These are phyloP conservation scores for Termitomyces sp. DNA, from an alignment of 1,284 basidiomycete genomes.

Conservation along the genomic window DNA sequence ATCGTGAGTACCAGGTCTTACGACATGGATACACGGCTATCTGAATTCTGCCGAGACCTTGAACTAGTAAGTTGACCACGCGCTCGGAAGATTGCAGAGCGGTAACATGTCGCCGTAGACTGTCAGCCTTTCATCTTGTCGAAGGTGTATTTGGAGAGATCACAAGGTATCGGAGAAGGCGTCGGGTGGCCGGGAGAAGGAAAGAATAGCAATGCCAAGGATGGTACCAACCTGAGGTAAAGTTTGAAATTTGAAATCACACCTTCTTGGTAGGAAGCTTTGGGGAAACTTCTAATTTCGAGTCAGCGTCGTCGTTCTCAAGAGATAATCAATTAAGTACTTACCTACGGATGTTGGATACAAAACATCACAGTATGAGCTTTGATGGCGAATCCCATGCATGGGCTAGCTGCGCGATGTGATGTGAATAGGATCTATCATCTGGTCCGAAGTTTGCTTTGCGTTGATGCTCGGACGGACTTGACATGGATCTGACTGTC, in stretches of 20 bases:
- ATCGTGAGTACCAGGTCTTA: neutral
- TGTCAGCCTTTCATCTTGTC: neutral
- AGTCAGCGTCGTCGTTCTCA: no score
- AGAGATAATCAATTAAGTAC: no score
- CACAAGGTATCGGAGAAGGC: slow-evolving; percentile 1
- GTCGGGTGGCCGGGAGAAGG: neutral
- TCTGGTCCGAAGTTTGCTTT: no score
- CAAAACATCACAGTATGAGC: neutral
- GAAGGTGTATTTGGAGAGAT: neutral
- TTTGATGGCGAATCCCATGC: neutral
- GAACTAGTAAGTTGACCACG: neutral
- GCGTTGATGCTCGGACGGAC: no score
- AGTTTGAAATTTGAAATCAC: no score
- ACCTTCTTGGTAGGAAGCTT: no score
- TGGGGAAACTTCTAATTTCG: no score
- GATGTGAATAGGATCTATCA: no score
- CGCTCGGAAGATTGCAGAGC: neutral
- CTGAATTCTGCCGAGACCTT: neutral
- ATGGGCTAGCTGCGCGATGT: no score
- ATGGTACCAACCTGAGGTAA: neutral
- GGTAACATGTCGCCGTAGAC: slow-evolving; percentile 1
- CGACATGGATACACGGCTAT: neutral
- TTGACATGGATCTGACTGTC: no score
- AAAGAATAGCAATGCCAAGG: neutral
- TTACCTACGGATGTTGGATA: no score